phyloP scores from a whole-genome alignment of 148 eudicot species.

The Camellia japonica region DNA sequence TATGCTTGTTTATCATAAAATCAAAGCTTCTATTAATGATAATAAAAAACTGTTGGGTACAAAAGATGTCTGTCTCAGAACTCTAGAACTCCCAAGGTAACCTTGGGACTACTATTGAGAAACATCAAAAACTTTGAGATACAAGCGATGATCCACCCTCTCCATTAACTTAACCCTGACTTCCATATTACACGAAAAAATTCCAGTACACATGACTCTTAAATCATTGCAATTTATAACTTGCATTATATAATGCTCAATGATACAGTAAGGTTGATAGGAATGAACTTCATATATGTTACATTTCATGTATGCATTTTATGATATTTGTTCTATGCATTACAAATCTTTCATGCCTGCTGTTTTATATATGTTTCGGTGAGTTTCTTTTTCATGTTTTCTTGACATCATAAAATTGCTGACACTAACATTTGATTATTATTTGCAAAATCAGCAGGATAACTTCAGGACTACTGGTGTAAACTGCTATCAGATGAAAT shows the following conservation, averaged over 20 bases:
- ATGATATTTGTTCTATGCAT: not conserved
- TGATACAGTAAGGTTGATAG: not conserved
- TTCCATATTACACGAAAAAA: not conserved
- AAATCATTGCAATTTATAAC: not conserved
- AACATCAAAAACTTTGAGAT: not conserved
- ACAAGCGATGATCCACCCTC: not conserved
- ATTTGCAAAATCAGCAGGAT: too few relatives aligned
- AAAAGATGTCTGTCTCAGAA: too few relatives aligned
- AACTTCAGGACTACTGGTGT: too few relatives aligned
- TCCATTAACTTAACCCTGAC: not conserved
- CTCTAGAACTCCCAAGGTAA: too few relatives aligned
- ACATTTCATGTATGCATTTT: not conserved
- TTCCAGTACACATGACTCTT: not conserved
- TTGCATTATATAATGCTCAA: not conserved
- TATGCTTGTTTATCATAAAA: too few relatives aligned
- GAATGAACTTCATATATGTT: not conserved
- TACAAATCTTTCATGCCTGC: not conserved
- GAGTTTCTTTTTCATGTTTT: too few relatives aligned
- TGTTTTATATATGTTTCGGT: too few relatives aligned
- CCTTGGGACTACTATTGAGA: not conserved
- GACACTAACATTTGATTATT: too few relatives aligned
- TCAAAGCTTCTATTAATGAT: too few relatives aligned
- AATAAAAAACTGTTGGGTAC: too few relatives aligned
- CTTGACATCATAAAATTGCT: too few relatives aligned
- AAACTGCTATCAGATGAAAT: too few relatives aligned